Evolutionary conservation across 495 filamentous ascomycete species (phyloP).

Genomic region (Aspergillus conjunctus): DNA sequence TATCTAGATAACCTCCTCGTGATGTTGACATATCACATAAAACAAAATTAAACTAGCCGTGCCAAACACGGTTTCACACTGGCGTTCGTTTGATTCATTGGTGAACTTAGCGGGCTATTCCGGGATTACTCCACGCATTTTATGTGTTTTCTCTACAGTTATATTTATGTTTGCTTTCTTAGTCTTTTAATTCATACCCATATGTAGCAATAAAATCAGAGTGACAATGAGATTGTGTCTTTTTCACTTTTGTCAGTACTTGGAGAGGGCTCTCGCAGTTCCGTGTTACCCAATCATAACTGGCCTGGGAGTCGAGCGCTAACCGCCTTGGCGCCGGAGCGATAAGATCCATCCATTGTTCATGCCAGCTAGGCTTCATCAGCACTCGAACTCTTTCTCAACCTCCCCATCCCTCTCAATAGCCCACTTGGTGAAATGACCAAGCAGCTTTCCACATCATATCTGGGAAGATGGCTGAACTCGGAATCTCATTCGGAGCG

Average conservation of each 20-base stretch:
- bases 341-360: conserved; percentile 8
- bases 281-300: background rate
- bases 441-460: conserved; percentile 6
- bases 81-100: conserved; percentile 13
- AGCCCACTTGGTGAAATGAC: conserved; percentile 12
- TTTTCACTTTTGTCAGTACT: background rate
- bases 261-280: background rate
- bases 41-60: background rate
- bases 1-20: conserved; percentile 19
- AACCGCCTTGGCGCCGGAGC: conserved; percentile 1
- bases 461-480: conserved; percentile 32
- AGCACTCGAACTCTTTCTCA: background rate
- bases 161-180: conserved; percentile 9
- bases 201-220: background rate
- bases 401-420: background rate
- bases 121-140: background rate
- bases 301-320: background rate
- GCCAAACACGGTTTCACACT: background rate
- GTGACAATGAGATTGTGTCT: background rate
- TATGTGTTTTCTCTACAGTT: background rate
- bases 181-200: conserved; percentile 7
- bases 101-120: conserved; percentile 15
- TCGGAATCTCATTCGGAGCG: conserved; percentile 40
- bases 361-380: conserved; percentile 19
- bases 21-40: background rate